A percentile compares a stretch with the other conserved stretches of the same genome.
These are phyloP conservation scores for Gaeumannomyces sp. DNA, from an alignment of 2,329 filamentous ascomycete genomes.

Conservation along the genomic window DNA sequence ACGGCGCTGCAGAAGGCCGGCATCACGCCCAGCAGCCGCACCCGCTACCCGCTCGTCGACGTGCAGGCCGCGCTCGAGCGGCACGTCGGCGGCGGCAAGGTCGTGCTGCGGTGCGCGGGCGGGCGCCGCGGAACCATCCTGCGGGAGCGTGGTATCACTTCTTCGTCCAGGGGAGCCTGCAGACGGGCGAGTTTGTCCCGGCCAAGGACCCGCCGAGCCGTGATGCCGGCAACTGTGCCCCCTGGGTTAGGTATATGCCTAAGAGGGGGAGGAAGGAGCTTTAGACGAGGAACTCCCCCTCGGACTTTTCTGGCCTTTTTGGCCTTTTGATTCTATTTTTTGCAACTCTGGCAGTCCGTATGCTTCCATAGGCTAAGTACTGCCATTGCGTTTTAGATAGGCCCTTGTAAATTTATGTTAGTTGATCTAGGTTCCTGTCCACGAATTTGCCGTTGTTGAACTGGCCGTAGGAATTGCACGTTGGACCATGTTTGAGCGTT, in stretches of 20 bases:
- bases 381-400: no score
- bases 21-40: constrained; percentile 28
- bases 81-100: constrained; percentile 35
- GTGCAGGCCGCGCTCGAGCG: constrained; percentile 36
- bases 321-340: neutral
- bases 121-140: constrained; percentile 29
- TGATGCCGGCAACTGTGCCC: constrained; percentile 33
- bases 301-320: no score
- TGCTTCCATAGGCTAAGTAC: neutral
- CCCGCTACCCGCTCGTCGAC: constrained; percentile 36
- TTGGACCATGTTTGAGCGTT: no score
- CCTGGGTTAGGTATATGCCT: constrained; percentile 33
- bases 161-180: constrained; percentile 45
- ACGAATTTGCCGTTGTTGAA: no score
- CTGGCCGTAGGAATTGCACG: no score
- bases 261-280: constrained; percentile 22
- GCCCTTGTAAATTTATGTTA: no score
- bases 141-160: constrained; percentile 49
- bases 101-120: constrained; percentile 35
- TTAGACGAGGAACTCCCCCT: no score
- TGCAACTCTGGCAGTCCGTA: neutral
- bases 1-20: constrained; percentile 29
- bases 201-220: constrained; percentile 30
- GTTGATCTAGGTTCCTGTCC: no score
- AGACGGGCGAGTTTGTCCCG: constrained; percentile 42